Evolutionary conservation across 2,329 filamentous ascomycete genomes (phyloP).

Genomic region (Malbranchea zuffiana): DNA sequence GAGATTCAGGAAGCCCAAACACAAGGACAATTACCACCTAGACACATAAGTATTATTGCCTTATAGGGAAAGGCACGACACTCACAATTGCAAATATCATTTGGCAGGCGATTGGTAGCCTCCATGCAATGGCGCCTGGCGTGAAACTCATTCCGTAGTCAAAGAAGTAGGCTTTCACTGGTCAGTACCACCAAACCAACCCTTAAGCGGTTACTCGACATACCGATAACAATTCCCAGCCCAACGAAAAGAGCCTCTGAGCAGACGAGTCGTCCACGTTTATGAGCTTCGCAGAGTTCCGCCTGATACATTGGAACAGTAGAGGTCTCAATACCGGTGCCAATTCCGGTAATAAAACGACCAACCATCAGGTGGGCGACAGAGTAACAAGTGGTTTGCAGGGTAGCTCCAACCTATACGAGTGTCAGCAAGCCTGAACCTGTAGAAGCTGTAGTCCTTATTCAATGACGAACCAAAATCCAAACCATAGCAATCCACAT

Average conservation of each 20-base stretch:
- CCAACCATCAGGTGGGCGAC: slow-evolving; percentile 38
- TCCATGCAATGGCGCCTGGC: slow-evolving; percentile 24
- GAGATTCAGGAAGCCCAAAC: slow-evolving; percentile 32
- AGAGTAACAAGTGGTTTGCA: too few species aligned
- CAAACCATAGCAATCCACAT: too few species aligned
- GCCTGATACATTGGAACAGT: slow-evolving; percentile 38
- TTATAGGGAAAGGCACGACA: too few species aligned
- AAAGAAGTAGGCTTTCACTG: slow-evolving; percentile 25
- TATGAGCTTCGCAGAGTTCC: slow-evolving; percentile 33
- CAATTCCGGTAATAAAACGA: slow-evolving; percentile 37
- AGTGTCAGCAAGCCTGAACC: too few species aligned
- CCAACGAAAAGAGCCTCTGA: background rate
- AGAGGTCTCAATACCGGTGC: slow-evolving; percentile 41
- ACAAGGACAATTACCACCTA: too few species aligned
- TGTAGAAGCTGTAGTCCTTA: too few species aligned
- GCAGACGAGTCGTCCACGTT: slow-evolving; percentile 28
- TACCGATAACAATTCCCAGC: background rate
- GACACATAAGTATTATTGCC: too few species aligned
- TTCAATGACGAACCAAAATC: too few species aligned
- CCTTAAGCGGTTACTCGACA: background rate
- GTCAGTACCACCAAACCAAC: slow-evolving; percentile 3
- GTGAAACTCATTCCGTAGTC: slow-evolving; percentile 34
- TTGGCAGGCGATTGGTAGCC: slow-evolving; percentile 25
- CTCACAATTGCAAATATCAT: slow-evolving; percentile 23
- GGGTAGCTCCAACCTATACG: too few species aligned